Percentiles rank a stretch among this genome's conserved stretches.
phyloP scores from a whole-genome alignment of 179 eudicot species.

The Beta macrorhiza region DNA sequence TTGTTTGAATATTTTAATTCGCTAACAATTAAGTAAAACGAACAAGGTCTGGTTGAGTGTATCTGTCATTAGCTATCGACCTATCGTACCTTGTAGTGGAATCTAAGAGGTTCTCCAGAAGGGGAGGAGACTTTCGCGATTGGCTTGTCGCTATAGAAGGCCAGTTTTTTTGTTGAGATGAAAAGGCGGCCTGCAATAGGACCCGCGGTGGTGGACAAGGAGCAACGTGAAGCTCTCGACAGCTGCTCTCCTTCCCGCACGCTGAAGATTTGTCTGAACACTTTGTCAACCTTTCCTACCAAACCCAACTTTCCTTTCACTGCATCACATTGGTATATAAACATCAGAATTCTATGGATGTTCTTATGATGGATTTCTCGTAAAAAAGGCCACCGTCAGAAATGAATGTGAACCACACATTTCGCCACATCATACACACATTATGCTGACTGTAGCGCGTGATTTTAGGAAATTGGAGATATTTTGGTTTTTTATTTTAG shows the following conservation, averaged over 20 bases:
- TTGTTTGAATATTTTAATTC: too few species aligned
- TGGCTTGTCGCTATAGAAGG: conserved; percentile 41
- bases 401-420: too few species aligned
- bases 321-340: not conserved
- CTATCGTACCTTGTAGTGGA: conserved; percentile 32
- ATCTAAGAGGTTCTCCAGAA: conserved; percentile 26
- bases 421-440: too few species aligned
- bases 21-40: too few species aligned
- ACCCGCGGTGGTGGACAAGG: conserved; percentile 39
- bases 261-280: conserved; percentile 40
- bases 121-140: conserved; percentile 31
- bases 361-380: too few species aligned
- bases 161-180: conserved; percentile 41
- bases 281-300: conserved; percentile 42
- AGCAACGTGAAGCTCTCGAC: conserved; percentile 34
- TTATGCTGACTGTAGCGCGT: too few species aligned
- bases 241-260: conserved; percentile 37
- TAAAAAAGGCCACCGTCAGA: too few species aligned
- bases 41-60: too few species aligned
- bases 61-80: not conserved
- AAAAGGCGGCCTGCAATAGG: conserved; percentile 41
- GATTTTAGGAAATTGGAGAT: too few species aligned
- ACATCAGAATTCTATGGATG: too few species aligned
- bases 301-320: conserved; percentile 47
- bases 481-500: too few species aligned